phyloP scores from a whole-genome alignment of 192 early-diverging fungal genomes.

The Podila minutissima region DNA sequence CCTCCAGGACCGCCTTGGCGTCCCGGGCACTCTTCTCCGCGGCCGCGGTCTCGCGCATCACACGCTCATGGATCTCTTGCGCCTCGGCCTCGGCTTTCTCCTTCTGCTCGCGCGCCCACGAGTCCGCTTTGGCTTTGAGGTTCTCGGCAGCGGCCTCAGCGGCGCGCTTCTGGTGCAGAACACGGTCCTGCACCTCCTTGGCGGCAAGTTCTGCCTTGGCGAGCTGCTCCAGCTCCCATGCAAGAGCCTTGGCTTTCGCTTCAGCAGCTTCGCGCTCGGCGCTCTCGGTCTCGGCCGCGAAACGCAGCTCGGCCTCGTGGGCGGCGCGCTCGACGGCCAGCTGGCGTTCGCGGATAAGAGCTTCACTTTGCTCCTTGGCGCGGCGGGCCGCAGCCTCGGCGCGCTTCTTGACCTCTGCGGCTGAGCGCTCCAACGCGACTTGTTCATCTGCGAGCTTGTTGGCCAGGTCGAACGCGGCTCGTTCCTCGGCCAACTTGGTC shows the following conservation, averaged over 20 bases:
- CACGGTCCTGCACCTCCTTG: conserved; percentile 25
- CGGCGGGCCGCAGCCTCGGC: conserved; percentile 38
- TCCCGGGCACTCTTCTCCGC: conserved; percentile 30
- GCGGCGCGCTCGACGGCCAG: conserved; percentile 23
- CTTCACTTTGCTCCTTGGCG: conserved; percentile 23
- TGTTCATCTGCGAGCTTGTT: conserved; percentile 25
- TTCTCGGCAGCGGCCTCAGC: conserved; percentile 14
- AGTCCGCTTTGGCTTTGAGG: conserved; percentile 25
- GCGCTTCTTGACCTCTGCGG: conserved; percentile 6
- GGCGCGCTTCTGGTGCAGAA: conserved; percentile 15
- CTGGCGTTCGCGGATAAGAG: conserved; percentile 34
- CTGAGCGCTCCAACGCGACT: conserved; percentile 17
- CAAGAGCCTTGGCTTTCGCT: conserved; percentile 21
- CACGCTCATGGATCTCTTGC: conserved; percentile 22
- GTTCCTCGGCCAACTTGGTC: conserved; percentile 34
- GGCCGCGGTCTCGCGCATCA: conserved; percentile 25
- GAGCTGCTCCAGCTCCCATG: conserved; percentile 37
- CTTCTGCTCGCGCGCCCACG: conserved; percentile 37
- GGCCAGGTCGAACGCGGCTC: conserved; percentile 30
- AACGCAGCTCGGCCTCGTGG: conserved; percentile 27
- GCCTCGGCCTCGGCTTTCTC: conserved; percentile 17
- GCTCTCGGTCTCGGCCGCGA: conserved; percentile 15
- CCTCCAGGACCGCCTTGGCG: conserved; percentile 25
- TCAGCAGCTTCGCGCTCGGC: conserved; percentile 22
- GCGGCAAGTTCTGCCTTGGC: conserved; percentile 20